phyloP scores from a whole-genome alignment of 164 flowering plant genomes.

The Umbilicus rupestris region DNA sequence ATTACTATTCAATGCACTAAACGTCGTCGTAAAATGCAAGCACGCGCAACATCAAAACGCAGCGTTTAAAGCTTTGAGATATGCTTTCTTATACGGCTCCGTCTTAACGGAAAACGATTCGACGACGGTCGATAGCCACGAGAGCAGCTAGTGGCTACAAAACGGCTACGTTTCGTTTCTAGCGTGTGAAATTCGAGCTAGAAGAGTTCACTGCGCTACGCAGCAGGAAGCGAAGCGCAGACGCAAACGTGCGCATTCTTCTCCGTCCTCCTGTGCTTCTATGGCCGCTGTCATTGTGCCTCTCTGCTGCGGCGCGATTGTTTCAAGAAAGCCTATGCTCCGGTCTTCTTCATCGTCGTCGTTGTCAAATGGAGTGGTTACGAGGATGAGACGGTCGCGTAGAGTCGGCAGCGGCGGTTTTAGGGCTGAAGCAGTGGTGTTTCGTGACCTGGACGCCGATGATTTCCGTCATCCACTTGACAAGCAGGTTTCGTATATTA shows the following conservation, averaged over 20 bases:
- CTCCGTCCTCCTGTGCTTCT: constrained; percentile 2
- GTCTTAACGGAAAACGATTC: neutral
- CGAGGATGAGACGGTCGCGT: constrained; percentile 10
- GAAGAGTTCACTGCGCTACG: neutral
- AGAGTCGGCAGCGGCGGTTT: constrained; percentile 16
- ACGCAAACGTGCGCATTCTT: constrained; percentile 10
- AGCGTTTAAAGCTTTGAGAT: too few species aligned
- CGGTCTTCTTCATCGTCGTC: neutral
- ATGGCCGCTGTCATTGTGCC: constrained; percentile 11
- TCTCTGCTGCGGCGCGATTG: constrained; percentile 11
- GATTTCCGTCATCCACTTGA: constrained; percentile 74
- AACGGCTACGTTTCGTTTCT: neutral
- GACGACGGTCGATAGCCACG: constrained; percentile 2
- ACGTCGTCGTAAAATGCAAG: too few species aligned
- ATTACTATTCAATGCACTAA: too few species aligned
- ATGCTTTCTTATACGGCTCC: neutral
- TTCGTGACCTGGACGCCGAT: constrained; percentile 58
- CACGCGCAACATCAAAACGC: neutral
- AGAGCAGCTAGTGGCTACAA: neutral
- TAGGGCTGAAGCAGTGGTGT: constrained; percentile 37
- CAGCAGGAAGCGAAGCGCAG: neutral
- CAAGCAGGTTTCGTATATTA: constrained; percentile 31
- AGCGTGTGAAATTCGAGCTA: neutral
- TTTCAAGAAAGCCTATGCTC: constrained; percentile 6
- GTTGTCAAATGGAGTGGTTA: constrained; percentile 1